Percentiles rank a stretch among this genome's conserved stretches.
Conservation (phyloP, 495 filamentous ascomycete genomes). For the Hypoxylon subgilvum region DNA sequence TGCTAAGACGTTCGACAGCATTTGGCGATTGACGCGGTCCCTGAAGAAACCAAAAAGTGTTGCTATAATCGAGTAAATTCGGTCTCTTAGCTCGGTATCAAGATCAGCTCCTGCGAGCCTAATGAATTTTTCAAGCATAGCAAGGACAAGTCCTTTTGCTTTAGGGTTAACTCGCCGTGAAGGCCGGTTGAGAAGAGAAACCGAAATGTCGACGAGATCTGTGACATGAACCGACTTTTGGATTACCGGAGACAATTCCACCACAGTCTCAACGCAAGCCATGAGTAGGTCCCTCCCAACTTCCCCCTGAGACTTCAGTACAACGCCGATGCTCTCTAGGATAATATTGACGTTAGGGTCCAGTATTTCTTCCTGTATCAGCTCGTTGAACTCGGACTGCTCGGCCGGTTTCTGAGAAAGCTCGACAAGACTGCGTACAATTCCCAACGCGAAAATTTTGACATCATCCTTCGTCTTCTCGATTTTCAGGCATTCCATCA, state of each 20-base stretch:
- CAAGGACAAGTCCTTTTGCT: slow-evolving; percentile 79
- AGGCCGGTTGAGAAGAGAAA: slow-evolving; percentile 84
- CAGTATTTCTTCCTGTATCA: slow-evolving; percentile 68
- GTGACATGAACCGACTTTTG: slow-evolving; percentile 70
- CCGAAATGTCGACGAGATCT: slow-evolving; percentile 74
- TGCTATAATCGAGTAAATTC: slow-evolving; percentile 67
- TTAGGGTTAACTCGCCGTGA: slow-evolving; percentile 77
- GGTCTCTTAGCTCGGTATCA: slow-evolving; percentile 60
- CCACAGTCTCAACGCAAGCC: slow-evolving; percentile 76
- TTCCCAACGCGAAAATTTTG: slow-evolving; percentile 78
- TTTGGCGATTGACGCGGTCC: slow-evolving; percentile 73
- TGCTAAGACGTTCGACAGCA: slow-evolving; percentile 71
- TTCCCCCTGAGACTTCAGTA: slow-evolving; percentile 64
- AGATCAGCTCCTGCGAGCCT: slow-evolving; percentile 64
- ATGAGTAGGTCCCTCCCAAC: slow-evolving; percentile 73
- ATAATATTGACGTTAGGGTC: slow-evolving; percentile 71
- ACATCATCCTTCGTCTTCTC: slow-evolving; percentile 87
- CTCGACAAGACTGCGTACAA: slow-evolving; percentile 69
- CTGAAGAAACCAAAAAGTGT: slow-evolving; percentile 87
- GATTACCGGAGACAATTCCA: slow-evolving; percentile 75
- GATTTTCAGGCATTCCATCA: slow-evolving; percentile 73
- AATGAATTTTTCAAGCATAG: slow-evolving; percentile 77
- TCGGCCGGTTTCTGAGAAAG: slow-evolving; percentile 58
- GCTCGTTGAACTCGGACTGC: slow-evolving; percentile 61
- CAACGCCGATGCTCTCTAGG: slow-evolving; percentile 66